Base-by-base conservation (phyloP, 163 green algal species). In the Picocystis sp. region DNA sequence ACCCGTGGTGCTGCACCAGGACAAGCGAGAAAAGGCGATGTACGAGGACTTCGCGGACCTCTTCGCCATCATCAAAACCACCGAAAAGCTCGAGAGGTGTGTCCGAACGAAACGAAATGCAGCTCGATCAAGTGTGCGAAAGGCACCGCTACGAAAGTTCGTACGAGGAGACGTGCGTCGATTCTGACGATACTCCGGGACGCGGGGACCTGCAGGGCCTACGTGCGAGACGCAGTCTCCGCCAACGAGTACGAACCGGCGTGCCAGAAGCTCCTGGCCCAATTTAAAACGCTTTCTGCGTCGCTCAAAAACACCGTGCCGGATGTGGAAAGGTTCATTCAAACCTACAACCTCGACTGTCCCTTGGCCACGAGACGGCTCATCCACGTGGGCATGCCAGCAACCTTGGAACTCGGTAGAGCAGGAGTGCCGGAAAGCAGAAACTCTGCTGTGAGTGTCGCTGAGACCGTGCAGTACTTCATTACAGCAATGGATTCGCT, bases 401-500 rank as follows among this genome's bases (percentile, higher is more conserved):
- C 87, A 15, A 96, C 87, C 0, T 67, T 93, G 19, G 80, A 95
- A 70, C 85, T 93, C 64, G 63, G 75, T 13, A 75, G 57, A 49
- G 35, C 15, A 15, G 33, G 13, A 0, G 21, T 52, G 3, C 3
- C n/a, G 3, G 47, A 53, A 34, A 34, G 35, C 3, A 3, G 47
- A 33, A 25, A 34, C n/a, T 53, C 47, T 33, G 19, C 25, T 33
- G 57, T 51, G 38, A 56, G 22, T 14, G 78, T 95, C 38, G 84
- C 85, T 1, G 74, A 87, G 56, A 80, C 74, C 2, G 81, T 93
- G 47, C 76, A 92, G 60, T 65, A 83, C 59, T 96, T 93, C 62
- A 96, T 96, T 76, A 96, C 87, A 0, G 70, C 80, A 34, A 92
- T 92, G 82, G 87, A 96, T 58, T 72, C 70, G 0, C 56, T 96